Evolutionary conservation across 345 rosid species (phyloP).

Genomic region (Clausena lansium): DNA sequence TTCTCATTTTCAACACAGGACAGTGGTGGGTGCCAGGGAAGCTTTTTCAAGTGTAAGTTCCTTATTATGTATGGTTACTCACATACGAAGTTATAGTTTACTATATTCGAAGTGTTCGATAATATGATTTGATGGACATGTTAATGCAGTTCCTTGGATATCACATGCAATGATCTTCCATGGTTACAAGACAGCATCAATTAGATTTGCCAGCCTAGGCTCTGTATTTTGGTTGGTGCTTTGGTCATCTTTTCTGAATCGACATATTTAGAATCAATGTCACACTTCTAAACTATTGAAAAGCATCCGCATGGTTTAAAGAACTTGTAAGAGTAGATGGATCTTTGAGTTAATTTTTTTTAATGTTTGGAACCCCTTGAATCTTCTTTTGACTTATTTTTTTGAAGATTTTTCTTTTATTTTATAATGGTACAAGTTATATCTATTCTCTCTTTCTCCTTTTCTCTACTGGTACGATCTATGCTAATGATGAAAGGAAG

Average conservation of each 20-base stretch:
- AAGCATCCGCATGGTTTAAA: neutral
- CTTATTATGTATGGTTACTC: slow-evolving; percentile 5
- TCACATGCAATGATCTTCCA: neutral
- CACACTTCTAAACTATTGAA: neutral
- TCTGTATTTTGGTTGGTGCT: neutral
- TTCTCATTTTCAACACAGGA: slow-evolving; percentile 82
- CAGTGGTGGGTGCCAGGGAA: slow-evolving; percentile 99
- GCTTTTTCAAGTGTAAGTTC: slow-evolving; percentile 78
- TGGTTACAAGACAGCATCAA: neutral
- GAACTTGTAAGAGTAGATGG: neutral
- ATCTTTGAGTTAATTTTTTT: neutral
- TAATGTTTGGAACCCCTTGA: neutral
- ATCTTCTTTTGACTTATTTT: neutral
- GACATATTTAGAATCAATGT: neutral
- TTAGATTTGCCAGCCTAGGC: neutral
- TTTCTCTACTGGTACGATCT: neutral
- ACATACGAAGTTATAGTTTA: neutral
- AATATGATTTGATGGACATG: neutral
- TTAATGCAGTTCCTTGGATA: neutral
- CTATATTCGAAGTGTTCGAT: neutral
- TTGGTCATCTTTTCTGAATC: neutral
- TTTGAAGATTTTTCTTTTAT: neutral
- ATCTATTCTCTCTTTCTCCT: neutral
- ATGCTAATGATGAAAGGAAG: neutral
- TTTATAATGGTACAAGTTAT: neutral